Percentiles rank a stretch among this genome's conserved stretches.
Conservation (phyloP, 2,329 filamentous ascomycete species). For the Epichloe aotearoae region DNA sequence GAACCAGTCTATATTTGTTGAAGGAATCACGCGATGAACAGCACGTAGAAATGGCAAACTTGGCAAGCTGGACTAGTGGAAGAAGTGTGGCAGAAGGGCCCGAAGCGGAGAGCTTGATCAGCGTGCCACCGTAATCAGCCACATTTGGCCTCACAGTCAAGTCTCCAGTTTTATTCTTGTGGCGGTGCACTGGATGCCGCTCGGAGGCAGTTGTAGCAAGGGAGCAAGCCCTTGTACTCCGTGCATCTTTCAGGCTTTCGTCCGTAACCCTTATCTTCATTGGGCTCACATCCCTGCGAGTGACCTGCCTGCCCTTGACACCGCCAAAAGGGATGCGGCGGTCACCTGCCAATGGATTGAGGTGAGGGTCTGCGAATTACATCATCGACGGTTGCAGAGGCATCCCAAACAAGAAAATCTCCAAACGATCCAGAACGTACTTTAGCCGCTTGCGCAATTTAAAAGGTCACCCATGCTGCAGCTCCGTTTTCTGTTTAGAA, state of each 20-base stretch:
- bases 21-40: neutral
- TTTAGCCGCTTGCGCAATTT: too few species aligned
- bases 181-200: slow-evolving; percentile 4
- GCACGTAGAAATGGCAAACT: too few species aligned
- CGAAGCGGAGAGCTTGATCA: neutral
- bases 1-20: neutral
- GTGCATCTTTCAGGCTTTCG: too few species aligned
- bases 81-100: neutral
- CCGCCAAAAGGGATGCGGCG: too few species aligned
- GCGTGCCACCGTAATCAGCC: too few species aligned
- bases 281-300: too few species aligned
- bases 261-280: too few species aligned
- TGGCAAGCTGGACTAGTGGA: neutral
- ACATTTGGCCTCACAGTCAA: neutral
- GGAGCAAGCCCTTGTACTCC: neutral
- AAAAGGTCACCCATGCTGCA: neutral
- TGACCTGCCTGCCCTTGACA: too few species aligned
- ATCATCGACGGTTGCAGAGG: slow-evolving; percentile 10
- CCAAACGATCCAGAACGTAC: neutral
- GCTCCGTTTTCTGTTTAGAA: neutral
- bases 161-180: neutral
- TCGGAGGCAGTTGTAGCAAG: neutral
- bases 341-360: neutral
- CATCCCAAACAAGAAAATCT: neutral
- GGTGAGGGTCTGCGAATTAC: slow-evolving; percentile 10